Evolutionary conservation across 2,329 filamentous ascomycete genomes (phyloP), one percentile per base, ranked within the genome.

Genomic region (Fusarium penzigii): DNA sequence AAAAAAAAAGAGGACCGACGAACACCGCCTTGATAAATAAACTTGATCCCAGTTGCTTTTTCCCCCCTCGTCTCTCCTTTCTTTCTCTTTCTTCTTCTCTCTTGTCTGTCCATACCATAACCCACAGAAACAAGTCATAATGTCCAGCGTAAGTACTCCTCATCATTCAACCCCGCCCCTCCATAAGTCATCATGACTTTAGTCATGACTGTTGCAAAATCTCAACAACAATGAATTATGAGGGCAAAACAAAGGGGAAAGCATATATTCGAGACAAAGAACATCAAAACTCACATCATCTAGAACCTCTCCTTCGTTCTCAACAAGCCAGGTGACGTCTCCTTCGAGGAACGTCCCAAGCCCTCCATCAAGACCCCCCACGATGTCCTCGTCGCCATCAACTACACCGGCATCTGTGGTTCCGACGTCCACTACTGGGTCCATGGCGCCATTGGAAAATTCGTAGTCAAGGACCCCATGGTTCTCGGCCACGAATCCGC

Each of bases 281-380:
- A 25, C 5, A 25, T 5, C 20, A 25, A 25, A 4, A 25, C 20
- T 25, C 20, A 25, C 20, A 25, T 25, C 20, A 25, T 25, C 3
- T 29, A 73, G 69, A 81, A 78, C 59, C 74, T 67, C 1, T 72
- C 78, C 9, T 78, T 79, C 54, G 78, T 79, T 40, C 71, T 81
- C 12, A 70, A 71, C 39, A 71, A 72, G 5, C 60, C 78, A 46
- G 71, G 77, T 54, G 67, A 75, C 29, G 72, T 78, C 45, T 66
- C 66, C 9, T 74, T 81, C 44, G 75, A 80, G 59, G 65, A 78
- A 51, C 71, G 75, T 0, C 64, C 71, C 1, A 65, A 73, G 6
- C 76, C 76, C 69, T 79, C 13, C 60, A 63, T 32, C 69, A 75
- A 48, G 66, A 68, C 39, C 56, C 20, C 20, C 78, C 97, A 71